Evolutionary conservation across 179 eudicot species (phyloP), one percentile per base, ranked within the genome.

Genomic region (Patellifolia procumbens): DNA sequence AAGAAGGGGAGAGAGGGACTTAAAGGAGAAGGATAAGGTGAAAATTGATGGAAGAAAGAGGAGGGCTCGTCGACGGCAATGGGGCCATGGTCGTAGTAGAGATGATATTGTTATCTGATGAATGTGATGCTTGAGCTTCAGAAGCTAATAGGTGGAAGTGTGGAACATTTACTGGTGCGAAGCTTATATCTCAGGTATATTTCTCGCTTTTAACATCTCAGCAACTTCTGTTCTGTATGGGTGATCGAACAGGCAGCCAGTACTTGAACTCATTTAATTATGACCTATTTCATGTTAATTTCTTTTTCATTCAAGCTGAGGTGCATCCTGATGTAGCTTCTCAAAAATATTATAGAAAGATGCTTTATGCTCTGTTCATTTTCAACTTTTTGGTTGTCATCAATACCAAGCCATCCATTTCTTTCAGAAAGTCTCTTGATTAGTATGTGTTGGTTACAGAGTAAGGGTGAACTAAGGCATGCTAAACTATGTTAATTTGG

Each of bases 1-100:
- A 77, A 81, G 96, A 71, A 87, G 98, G 63, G 98, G 98, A 61
- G 98, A 90, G 77, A 92, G 97, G 85, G 97, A 92, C 79, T 85
- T 92, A 81, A 92, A 81, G 68, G 96, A 92, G 87, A 92, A 94
- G 77, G 81, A 76, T 45, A 94, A 92, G 85, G 88, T 78, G 19
- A 84, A 86, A 81, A 80, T 66, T 48, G 94, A 89, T 73, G 94
- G 92, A 56, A 89, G 96, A 83, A 89, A 90, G 80, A 87, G 91
- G 81, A 90, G 97, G 85, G 83, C 86, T 85, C 92, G 94, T 58
- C 80, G 74, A 65, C 90, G 88, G 16, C 83, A 37, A 46, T 92
- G 97, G 96, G 92, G 91, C 16, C 72, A 64, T 68, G 82, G 85
- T 39, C 70, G 76, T 74, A 79, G 82, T 74, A 85, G 73, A 74